Conservation (phyloP, 2,329 filamentous ascomycete species). For the Trichothecium sympodiale region DNA sequence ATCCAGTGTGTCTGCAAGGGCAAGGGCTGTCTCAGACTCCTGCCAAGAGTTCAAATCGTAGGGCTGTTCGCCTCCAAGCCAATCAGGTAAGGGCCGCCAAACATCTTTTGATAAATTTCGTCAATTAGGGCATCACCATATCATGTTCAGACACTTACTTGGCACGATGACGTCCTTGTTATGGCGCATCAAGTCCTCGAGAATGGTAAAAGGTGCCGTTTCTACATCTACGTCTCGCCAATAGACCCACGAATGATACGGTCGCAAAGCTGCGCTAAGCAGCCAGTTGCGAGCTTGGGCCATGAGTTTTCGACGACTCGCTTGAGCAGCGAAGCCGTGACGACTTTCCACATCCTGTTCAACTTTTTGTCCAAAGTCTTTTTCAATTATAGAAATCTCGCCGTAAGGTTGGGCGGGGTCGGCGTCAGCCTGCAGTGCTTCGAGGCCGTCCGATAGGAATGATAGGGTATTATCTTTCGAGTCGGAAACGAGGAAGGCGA, state of each 20-base stretch:
- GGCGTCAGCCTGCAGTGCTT: slow-evolving; percentile 67
- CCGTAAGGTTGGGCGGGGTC: slow-evolving; percentile 79
- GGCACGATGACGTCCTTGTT: slow-evolving; percentile 98
- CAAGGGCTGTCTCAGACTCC: slow-evolving; percentile 92
- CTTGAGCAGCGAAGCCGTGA: slow-evolving; percentile 94
- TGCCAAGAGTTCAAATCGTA: slow-evolving; percentile 99
- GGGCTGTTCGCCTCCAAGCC: slow-evolving; percentile 95
- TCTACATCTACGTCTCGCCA: slow-evolving; percentile 99
- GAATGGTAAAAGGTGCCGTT: slow-evolving; percentile 89
- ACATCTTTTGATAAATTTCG: slow-evolving; percentile 52
- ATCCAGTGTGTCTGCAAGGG: slow-evolving; percentile 86
- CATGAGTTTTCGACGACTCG: slow-evolving; percentile 90
- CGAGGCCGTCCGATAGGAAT: slow-evolving; percentile 63
- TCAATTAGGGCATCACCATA: slow-evolving; percentile 9
- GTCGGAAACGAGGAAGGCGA: slow-evolving; percentile 94
- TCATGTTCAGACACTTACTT: slow-evolving; percentile 52
- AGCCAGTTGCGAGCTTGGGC: slow-evolving; percentile 97
- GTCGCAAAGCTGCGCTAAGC: slow-evolving; percentile 80
- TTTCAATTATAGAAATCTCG: slow-evolving; percentile 95
- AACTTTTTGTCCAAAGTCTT: slow-evolving; percentile 97
- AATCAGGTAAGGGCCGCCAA: slow-evolving; percentile 96
- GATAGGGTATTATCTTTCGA: slow-evolving; percentile 85
- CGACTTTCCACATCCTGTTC: slow-evolving; percentile 96
- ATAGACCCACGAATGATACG: slow-evolving; percentile 98
- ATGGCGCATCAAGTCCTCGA: slow-evolving; percentile 96